Conservation (phyloP, 2,329 filamentous ascomycete genomes). For the Alternaria ventricosa region DNA sequence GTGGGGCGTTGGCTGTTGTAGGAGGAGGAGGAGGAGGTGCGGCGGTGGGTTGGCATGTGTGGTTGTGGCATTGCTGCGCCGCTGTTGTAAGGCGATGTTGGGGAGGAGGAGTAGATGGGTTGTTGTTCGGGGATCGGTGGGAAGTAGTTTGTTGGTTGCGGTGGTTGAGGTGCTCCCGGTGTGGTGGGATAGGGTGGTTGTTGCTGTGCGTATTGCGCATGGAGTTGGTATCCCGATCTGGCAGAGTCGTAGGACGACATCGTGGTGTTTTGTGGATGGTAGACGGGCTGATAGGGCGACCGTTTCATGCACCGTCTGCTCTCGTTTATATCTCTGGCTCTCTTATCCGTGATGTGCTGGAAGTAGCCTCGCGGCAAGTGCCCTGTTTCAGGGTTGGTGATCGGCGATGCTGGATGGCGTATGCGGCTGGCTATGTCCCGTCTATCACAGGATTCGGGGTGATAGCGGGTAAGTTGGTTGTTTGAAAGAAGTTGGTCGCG, state of each 20-base stretch:
- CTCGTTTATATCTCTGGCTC: conserved; percentile 1
- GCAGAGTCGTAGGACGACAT: conserved; percentile 34
- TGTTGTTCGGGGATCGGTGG: conserved; percentile 14
- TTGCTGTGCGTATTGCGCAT: conserved; percentile 10
- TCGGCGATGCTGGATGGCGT: conserved; percentile 16
- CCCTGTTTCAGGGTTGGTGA: conserved; percentile 12
- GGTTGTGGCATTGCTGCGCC: not conserved
- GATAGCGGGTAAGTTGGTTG: not conserved
- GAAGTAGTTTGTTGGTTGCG: conserved; percentile 6
- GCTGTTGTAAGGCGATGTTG: not conserved
- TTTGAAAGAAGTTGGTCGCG: not conserved
- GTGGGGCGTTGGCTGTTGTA: conserved; percentile 1
- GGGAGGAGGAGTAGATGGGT: conserved; percentile 11
- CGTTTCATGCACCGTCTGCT: not conserved
- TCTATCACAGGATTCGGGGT: not conserved
- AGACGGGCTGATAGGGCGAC: not conserved
- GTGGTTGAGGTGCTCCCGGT: conserved; percentile 4
- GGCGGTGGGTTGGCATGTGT: not conserved
- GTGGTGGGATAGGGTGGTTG: conserved; percentile 24
- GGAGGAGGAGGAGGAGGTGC: conserved; percentile 12
- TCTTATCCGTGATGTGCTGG: not conserved
- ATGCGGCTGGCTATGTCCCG: conserved; percentile 14
- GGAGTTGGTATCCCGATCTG: conserved; percentile 18
- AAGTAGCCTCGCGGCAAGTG: not conserved
- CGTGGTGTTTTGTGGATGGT: not conserved